Evolutionary conservation across 805 yeast species (phyloP), one percentile per base, ranked within the genome.

Genomic region (Pichia membranifaciens): DNA sequence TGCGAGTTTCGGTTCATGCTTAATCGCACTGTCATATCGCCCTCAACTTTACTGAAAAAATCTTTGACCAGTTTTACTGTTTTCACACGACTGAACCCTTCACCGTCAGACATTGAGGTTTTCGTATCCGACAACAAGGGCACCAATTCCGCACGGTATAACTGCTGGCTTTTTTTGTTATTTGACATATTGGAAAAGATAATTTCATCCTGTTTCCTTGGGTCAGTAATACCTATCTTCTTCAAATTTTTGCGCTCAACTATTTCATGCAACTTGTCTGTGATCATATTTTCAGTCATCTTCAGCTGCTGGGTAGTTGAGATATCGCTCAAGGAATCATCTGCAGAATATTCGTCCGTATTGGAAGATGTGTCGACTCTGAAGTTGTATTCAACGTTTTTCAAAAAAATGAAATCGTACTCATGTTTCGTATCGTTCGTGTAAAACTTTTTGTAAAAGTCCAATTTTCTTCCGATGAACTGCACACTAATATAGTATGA

Each of bases 401-500:
- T 54, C 20, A 59, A 34, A 13, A 51, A 38, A 16, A 61, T 56
- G 42, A 60, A 57, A 23, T 58, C 59, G 50, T 52, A 58, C 8
- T 60, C 58, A 23, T 54, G 51, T 16, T 52, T 43, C 7, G 58
- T 54, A 25, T 48, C 37, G 2, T 42, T 35, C 15, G 45, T 43
- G 43, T 58, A 58, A 23, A 39, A 58, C 42, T 54, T 51, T 45
- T 59, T 58, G 38, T 58, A 58, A 16, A 39, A 35, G 10, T 65
- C 64, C 15, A 65, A 61, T 1, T 64, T 62, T 48, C 69, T 67
- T 43, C 81, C 84, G 23, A 80, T 74, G 39, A 79, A 65, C 47
- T 73, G 72, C n/a, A 79, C 78, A 49, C 75, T 79, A 17, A 81
- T 67, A 2, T 76, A 67, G 55, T 79, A 79, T 25, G 74, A 65